These are phyloP conservation scores for Hericium erinaceus DNA, from an alignment of 768 basidiomycete genomes.

Conservation along the genomic window DNA sequence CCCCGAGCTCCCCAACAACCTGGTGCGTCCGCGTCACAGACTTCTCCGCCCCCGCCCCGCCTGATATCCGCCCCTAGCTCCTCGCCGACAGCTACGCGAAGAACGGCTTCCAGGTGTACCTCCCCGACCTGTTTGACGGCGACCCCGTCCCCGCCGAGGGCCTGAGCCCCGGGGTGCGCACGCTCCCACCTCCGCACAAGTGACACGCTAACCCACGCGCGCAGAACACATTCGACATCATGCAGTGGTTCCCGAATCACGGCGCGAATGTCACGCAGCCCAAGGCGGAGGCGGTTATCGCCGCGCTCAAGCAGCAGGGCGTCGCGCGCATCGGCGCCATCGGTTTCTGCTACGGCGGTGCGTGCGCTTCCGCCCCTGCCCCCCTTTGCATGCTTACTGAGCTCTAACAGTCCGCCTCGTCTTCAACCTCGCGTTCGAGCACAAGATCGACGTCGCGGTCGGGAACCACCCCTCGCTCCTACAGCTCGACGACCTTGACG, in stretches of 20 bases:
- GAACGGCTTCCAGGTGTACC: slow-evolving; percentile 25
- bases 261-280: slow-evolving; percentile 11
- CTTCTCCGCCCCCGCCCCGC: neutral
- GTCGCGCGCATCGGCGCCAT: slow-evolving; percentile 20
- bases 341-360: slow-evolving; percentile 21
- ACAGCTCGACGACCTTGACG: slow-evolving; percentile 30
- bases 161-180: slow-evolving; percentile 11
- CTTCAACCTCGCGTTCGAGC: slow-evolving; percentile 32
- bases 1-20: slow-evolving; percentile 24
- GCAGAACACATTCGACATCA: neutral
- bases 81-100: slow-evolving; percentile 35
- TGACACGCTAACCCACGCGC: neutral
- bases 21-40: slow-evolving; percentile 9
- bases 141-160: slow-evolving; percentile 19
- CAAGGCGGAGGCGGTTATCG: slow-evolving; percentile 16
- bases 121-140: slow-evolving; percentile 12
- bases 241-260: slow-evolving; percentile 13
- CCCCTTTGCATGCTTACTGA: neutral
- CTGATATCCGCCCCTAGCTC: slow-evolving; percentile 19
- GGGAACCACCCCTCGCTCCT: slow-evolving; percentile 40
- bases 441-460: slow-evolving; percentile 28
- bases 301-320: slow-evolving; percentile 22
- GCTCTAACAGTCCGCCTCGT: slow-evolving; percentile 3
- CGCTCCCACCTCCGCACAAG: neutral
- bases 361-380: neutral